A percentile compares a stretch with the other conserved stretches of the same genome.
phyloP scores from a whole-genome alignment of 192 early-diverging fungal genomes.

The Rhizophagus prolifer region DNA sequence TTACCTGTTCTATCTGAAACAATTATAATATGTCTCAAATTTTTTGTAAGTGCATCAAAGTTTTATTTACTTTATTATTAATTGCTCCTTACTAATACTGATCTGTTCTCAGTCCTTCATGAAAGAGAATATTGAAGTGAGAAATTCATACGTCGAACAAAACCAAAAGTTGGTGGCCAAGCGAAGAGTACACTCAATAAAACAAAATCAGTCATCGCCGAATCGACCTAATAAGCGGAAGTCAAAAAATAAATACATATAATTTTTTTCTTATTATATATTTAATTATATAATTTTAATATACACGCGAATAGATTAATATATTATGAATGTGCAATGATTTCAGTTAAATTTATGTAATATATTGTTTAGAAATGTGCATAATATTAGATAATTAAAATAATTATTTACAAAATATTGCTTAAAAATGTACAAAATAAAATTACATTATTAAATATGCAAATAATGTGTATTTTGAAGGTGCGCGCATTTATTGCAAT shows the following conservation, averaged over 20 bases:
- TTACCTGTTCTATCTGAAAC: conserved; percentile 19
- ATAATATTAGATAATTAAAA: too few species aligned
- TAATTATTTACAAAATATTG: too few species aligned
- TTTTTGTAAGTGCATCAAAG: conserved; percentile 25
- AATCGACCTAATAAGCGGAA: conserved; percentile 25
- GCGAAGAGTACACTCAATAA: conserved; percentile 25
- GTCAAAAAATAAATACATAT: conserved; percentile 1
- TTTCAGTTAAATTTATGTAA: too few species aligned
- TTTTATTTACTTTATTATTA: conserved; percentile 26
- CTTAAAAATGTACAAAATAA: too few species aligned
- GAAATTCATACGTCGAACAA: conserved; percentile 26
- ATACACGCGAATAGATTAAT: too few species aligned
- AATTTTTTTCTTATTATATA: too few species aligned
- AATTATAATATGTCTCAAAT: neutral
- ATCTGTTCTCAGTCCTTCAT: conserved; percentile 27
- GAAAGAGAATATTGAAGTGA: conserved; percentile 30
- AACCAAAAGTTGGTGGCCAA: conserved; percentile 28
- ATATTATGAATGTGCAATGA: too few species aligned
- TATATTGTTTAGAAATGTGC: too few species aligned
- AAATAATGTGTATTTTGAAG: too few species aligned
- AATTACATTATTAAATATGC: too few species aligned
- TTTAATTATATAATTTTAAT: too few species aligned
- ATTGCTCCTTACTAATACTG: conserved; percentile 23
- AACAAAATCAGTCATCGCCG: conserved; percentile 23
- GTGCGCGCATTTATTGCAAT: too few species aligned